Evolutionary conservation across 495 filamentous ascomycete species (phyloP).

Genomic region (Amorphotheca resinae): DNA sequence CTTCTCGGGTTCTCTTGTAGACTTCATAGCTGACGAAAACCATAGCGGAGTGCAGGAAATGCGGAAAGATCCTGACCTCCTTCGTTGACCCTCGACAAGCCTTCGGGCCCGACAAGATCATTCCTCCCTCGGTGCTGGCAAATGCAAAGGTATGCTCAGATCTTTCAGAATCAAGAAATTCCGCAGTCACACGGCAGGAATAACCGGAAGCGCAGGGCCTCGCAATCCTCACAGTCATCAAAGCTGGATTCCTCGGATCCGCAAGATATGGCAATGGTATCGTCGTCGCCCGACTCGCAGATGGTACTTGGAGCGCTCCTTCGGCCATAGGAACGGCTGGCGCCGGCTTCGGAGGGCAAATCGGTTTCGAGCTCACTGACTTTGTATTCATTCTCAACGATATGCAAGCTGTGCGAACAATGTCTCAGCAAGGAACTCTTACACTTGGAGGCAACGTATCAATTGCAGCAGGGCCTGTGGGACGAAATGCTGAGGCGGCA

Average conservation of each 20-base stretch:
- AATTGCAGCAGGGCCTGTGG: slow-evolving; percentile 85
- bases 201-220: slow-evolving; percentile 51
- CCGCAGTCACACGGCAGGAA: not conserved
- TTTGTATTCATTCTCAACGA: slow-evolving; percentile 99
- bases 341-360: slow-evolving; percentile 90
- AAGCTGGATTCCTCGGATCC: slow-evolving; percentile 90
- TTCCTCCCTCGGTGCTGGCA: slow-evolving; percentile 80
- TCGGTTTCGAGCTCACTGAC: slow-evolving; percentile 94
- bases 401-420: slow-evolving; percentile 78
- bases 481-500: slow-evolving; percentile 90
- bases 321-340: slow-evolving; percentile 84
- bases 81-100: slow-evolving; percentile 91
- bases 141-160: slow-evolving; percentile 53
- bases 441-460: slow-evolving; percentile 95
- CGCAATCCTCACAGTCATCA: slow-evolving; percentile 87
- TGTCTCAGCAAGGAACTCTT: slow-evolving; percentile 80
- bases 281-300: slow-evolving; percentile 82
- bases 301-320: slow-evolving; percentile 90
- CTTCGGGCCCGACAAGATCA: slow-evolving; percentile 95
- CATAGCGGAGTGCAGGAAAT: slow-evolving; percentile 82
- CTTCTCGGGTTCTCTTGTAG: not conserved
- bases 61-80: slow-evolving; percentile 82
- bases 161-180: not conserved
- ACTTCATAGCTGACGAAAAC: slow-evolving; percentile 1
- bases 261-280: slow-evolving; percentile 87